Base-by-base conservation (phyloP, 495 filamentous ascomycete genomes). In the Penicillium ochrochloron region DNA sequence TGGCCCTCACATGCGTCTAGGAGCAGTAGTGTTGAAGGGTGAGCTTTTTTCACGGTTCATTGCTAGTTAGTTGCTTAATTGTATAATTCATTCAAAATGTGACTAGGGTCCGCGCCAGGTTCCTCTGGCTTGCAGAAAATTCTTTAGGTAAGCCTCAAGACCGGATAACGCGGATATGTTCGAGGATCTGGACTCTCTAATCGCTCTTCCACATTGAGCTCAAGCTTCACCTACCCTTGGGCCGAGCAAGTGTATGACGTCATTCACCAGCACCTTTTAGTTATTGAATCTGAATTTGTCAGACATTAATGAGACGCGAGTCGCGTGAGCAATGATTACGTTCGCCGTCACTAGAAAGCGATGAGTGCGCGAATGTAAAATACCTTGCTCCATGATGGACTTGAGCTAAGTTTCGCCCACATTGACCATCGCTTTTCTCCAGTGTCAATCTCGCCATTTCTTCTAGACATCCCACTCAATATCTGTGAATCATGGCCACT, bases 211-310 rank as follows among this genome's bases (percentile, higher is more conserved):
- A 37, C 59, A 23, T 59, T 15, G 34, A 37, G 44, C 39, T 42
- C 39, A 42, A 64, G 62, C 25, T 64, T 64, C 56, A 56, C 56
- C 37, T 60, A 59, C 48, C 62, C 23, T 46, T 46, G 56, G 62
- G 62, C 57, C 50, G 35, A 35, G 12, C 21, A 44, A 55, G 56
- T 19, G 14, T 14, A 59, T 56, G 57, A 64, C 62, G 56, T 48
- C 44, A 48, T 48, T 48, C 44, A 48, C 52, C n/a, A 56, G 19
- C 39, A 25, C 60, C 52, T 25, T 48, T 25, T 35, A 35, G 33
- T 35, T 15, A 10, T 48, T 48, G 44, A 23, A 23, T 4, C 15
- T 48, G 44, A 15, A 4, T 48, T 48, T 48, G 44, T 48, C 44
- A 48, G 19, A 48, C 19, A 23, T 48, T 48, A 48, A 48, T 48